Evolutionary conservation across 257 asterid genomes (phyloP), one percentile per base, ranked within the genome.

Genomic region (Paraleonurus japonicus): DNA sequence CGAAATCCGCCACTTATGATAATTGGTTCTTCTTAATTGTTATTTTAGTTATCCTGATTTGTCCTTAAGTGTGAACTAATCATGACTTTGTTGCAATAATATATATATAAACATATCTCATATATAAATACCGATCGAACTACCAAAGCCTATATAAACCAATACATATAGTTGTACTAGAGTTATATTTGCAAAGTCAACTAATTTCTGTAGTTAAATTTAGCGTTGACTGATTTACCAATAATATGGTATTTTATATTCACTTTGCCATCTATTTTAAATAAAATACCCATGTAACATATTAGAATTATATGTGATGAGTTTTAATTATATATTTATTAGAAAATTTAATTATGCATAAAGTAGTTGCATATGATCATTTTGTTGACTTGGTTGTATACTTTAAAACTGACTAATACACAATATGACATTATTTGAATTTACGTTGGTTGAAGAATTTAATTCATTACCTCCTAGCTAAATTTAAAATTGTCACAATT

Each of bases 181-280:
- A 74, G 28, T 70, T 48, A 23, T 74, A 20, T 3, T 4, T 11
- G 43, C 11, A 13, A 50, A 69, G 85, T 81, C 79, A 81, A 77
- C 81, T 12, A 69, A 60, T 73, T 33, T 58, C 5, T 33, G 0
- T 45, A 67, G 10, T 76, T 61, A 48, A 30, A 12, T 16, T 35
- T 45, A 24, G 7, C 27, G 74, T 67, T 78, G 82, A 81, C 79
- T 57, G 39, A 20, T 11, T 59, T 23, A 43, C 12, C 55, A 61
- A 65, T 65, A 33, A 55, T 72, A 24, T 23, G 9, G 3, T 33
- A 30, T 65, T 70, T 47, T 45, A 41, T 45, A 45, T 54, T 71
- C 27, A 43, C 15, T 12, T 43, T 3, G 0, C 19, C 2, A 15
- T 45, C 0, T 45, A 45, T 45, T 45, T 45, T 17, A 43, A 43